Conservation (phyloP, 805 yeast genomes). For the Hanseniaspora lachancei region DNA sequence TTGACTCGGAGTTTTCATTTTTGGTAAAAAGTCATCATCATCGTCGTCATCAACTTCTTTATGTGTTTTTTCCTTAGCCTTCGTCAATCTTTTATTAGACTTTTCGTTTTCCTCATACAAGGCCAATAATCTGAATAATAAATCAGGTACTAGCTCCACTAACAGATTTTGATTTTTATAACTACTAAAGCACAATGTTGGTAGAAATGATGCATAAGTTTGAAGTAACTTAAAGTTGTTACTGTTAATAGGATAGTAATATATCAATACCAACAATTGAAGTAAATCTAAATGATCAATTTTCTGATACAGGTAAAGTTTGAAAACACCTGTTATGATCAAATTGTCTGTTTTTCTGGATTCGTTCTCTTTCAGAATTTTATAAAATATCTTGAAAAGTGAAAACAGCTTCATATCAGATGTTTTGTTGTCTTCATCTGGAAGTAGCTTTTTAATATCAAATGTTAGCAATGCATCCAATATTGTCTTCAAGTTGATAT, state of each 20-base stretch:
- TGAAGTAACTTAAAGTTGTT: conserved; percentile 59
- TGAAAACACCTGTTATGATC: conserved; percentile 78
- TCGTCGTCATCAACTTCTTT: conserved; percentile 14
- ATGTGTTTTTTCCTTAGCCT: conserved; percentile 16
- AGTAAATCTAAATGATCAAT: conserved; percentile 57
- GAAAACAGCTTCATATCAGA: conserved; percentile 27
- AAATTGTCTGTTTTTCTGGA: conserved; percentile 59
- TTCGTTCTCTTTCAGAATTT: conserved; percentile 43
- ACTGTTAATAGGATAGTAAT: conserved; percentile 57
- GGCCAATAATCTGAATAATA: conserved; percentile 44
- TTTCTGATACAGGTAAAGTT: conserved; percentile 64
- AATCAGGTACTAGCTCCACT: conserved; percentile 52
- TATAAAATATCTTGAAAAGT: conserved; percentile 56
- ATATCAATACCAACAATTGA: conserved; percentile 57
- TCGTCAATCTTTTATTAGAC: conserved; percentile 23
- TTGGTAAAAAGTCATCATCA: background rate
- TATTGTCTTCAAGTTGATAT: conserved; percentile 53
- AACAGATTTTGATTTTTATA: conserved; percentile 55
- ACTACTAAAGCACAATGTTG: conserved; percentile 74
- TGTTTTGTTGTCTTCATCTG: conserved; percentile 38
- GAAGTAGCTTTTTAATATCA: conserved; percentile 33
- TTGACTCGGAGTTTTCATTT: conserved; percentile 33
- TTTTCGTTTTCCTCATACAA: conserved; percentile 28
- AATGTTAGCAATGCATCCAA: conserved; percentile 68
- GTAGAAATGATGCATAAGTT: conserved; percentile 73